Percentiles rank a stretch among this genome's conserved stretches.
These are phyloP conservation scores for Boletus rubropictus DNA, from an alignment of 768 basidiomycete genomes.

Conservation along the genomic window DNA sequence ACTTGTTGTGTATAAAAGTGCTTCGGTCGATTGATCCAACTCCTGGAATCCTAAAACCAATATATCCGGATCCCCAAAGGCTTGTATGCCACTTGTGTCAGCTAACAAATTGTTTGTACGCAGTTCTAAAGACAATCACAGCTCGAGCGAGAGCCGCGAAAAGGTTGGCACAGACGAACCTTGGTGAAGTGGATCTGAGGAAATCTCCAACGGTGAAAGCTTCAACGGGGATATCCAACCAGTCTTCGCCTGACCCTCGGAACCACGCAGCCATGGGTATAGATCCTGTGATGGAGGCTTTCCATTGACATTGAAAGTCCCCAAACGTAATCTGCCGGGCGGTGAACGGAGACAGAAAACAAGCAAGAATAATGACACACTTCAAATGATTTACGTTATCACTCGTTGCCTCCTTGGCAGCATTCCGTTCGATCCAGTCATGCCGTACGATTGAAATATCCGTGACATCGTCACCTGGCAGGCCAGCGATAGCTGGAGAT, in stretches of 20 bases:
- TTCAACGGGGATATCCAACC: conserved; percentile 33
- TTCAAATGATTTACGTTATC: conserved; percentile 22
- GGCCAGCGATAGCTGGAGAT: conserved; percentile 57
- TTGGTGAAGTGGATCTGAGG: conserved; percentile 18
- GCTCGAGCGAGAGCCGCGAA: not conserved
- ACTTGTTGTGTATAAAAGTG: conserved; percentile 63
- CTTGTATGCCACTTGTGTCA: conserved; percentile 14
- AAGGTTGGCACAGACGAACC: conserved; percentile 12
- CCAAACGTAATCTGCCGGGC: conserved; percentile 51
- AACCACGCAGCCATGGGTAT: conserved; percentile 53
- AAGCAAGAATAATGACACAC: conserved; percentile 8
- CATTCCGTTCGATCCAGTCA: conserved; percentile 53
- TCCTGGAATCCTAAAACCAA: conserved; percentile 79
- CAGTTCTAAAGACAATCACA: conserved; percentile 5
- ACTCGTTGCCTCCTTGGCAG: conserved; percentile 29
- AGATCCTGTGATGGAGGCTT: conserved; percentile 69
- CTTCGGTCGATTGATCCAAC: conserved; percentile 72
- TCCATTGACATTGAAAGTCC: conserved; percentile 85
- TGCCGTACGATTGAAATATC: conserved; percentile 59
- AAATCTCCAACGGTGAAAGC: conserved; percentile 32
- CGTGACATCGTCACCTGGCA: conserved; percentile 51
- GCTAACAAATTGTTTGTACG: not conserved
- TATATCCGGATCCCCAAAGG: conserved; percentile 51
- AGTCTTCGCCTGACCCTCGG: not conserved
- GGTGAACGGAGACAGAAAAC: not conserved